Conservation (phyloP, 257 asterid genomes). For the Cinchona pubescens region DNA sequence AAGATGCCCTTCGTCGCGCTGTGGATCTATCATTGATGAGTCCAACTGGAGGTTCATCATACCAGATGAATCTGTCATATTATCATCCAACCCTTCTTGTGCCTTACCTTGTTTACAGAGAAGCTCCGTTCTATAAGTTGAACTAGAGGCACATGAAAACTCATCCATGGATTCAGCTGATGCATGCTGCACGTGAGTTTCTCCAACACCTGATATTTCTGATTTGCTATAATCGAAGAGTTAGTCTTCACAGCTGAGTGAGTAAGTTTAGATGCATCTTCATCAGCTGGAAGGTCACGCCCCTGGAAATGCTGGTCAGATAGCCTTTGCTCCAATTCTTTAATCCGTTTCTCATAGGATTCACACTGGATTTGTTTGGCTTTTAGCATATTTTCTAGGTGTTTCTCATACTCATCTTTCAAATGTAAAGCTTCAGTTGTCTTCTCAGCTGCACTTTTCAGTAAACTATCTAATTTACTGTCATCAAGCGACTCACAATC, state of each 20-base stretch:
- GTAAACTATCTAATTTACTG: constrained; percentile 47
- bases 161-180: constrained; percentile 52
- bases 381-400: constrained; percentile 70
- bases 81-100: constrained; percentile 66
- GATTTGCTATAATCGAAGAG: constrained; percentile 59
- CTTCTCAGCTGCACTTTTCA: constrained; percentile 71
- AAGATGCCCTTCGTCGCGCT: constrained; percentile 53
- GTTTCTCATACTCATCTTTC: constrained; percentile 77
- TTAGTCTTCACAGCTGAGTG: constrained; percentile 44
- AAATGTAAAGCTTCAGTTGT: constrained; percentile 74
- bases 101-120: constrained; percentile 49
- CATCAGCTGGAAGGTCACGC: constrained; percentile 38
- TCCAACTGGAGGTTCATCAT: constrained; percentile 62
- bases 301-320: constrained; percentile 65
- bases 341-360: constrained; percentile 86
- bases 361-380: constrained; percentile 76
- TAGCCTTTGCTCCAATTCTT: constrained; percentile 84
- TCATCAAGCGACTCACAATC: constrained; percentile 69
- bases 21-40: constrained; percentile 79
- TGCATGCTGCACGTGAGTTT: constrained; percentile 39
- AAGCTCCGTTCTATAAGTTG: constrained; percentile 43
- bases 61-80: constrained; percentile 78
- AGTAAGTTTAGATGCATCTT: constrained; percentile 39
- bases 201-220: constrained; percentile 57
- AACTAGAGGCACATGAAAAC: constrained; percentile 53